Evolutionary conservation across 129 eudicot genomes (phyloP).

Genomic region (Flaveria sonorensis): DNA sequence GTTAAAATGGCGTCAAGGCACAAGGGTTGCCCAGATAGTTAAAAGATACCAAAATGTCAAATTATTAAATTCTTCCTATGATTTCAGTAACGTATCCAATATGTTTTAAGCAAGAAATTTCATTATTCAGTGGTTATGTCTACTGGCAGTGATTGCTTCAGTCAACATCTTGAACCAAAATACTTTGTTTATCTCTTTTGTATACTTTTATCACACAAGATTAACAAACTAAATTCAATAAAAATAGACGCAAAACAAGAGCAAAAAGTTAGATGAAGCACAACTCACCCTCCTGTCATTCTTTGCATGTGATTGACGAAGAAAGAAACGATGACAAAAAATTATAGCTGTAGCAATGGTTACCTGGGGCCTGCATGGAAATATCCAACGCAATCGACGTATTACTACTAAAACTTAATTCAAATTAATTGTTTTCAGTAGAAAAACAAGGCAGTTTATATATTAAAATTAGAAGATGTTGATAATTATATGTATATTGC

Average conservation of each 20-base stretch:
- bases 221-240: not conserved
- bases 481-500: not conserved
- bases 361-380: conserved; percentile 18
- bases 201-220: conserved; percentile 19
- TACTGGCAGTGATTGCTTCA: not conserved
- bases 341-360: conserved; percentile 39
- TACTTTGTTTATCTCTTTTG: not conserved
- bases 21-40: not conserved
- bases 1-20: not conserved
- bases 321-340: conserved; percentile 95
- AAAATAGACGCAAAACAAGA: conserved; percentile 8
- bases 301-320: conserved; percentile 92
- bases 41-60: not conserved
- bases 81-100: not conserved
- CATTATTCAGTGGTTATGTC: not conserved
- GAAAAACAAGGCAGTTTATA: not conserved
- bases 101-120: not conserved
- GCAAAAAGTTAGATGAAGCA: not conserved
- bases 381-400: not conserved
- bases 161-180: conserved; percentile 10
- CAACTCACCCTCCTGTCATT: conserved; percentile 90
- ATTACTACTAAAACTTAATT: not conserved
- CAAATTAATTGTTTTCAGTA: conserved; percentile 7
- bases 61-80: not conserved
- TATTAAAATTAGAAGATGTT: not conserved